Conservation (phyloP, 2,329 filamentous ascomycete genomes). For the Scytalidium sp. region DNA sequence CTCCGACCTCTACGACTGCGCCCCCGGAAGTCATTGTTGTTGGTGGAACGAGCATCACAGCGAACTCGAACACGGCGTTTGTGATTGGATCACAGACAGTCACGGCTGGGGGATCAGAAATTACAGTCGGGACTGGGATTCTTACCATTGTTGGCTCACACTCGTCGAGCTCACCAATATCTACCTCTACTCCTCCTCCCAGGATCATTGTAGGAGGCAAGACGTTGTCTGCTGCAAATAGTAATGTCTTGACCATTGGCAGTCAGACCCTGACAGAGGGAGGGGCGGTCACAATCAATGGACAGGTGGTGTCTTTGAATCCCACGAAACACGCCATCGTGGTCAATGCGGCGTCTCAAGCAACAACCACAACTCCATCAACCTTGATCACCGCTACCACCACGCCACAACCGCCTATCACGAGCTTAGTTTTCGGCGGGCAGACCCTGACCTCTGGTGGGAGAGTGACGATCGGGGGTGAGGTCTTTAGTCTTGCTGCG, state of each 20-base stretch:
- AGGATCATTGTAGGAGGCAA: not conserved
- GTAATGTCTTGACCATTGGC: constrained; percentile 16
- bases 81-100: constrained; percentile 16
- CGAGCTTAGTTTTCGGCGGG: constrained; percentile 16
- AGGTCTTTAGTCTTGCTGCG: constrained; percentile 21
- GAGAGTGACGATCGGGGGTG: constrained; percentile 21
- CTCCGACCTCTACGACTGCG: not conserved
- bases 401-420: constrained; percentile 4
- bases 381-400: constrained; percentile 3
- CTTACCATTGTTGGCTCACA: constrained; percentile 1
- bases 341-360: constrained; percentile 13
- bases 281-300: constrained; percentile 16
- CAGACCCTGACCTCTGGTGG: constrained; percentile 24
- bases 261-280: constrained; percentile 19
- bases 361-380: constrained; percentile 3
- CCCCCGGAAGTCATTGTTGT: constrained; percentile 12
- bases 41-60: constrained; percentile 7
- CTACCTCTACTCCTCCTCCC: not conserved
- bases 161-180: not conserved
- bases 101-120: constrained; percentile 7
- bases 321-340: constrained; percentile 9
- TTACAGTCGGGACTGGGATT: constrained; percentile 12
- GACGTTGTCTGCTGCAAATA: not conserved
- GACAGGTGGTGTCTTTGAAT: constrained; percentile 15
- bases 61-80: constrained; percentile 3